Percentiles rank a stretch among this genome's conserved stretches.
These are phyloP conservation scores for Ailanthus altissimus DNA, from an alignment of 345 rosid species.

Conservation along the genomic window DNA sequence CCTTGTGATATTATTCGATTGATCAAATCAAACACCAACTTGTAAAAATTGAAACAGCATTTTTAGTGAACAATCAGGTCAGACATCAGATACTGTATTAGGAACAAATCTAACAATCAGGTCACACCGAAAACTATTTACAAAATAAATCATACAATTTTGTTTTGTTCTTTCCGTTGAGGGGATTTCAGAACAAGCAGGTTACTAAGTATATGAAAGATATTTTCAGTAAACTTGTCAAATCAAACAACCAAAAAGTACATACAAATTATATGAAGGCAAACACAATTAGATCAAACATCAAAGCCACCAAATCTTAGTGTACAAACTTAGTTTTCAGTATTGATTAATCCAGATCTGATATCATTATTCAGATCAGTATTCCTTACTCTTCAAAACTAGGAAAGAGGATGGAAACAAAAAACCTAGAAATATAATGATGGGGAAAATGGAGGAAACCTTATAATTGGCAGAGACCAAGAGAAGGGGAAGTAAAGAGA, in stretches of 20 bases:
- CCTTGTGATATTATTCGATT: background rate
- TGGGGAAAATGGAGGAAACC: background rate
- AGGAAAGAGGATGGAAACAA: background rate
- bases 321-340: background rate
- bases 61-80: background rate
- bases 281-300: background rate
- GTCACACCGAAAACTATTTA: background rate
- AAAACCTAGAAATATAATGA: background rate
- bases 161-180: background rate
- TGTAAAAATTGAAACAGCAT: background rate
- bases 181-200: background rate
- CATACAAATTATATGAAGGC: background rate
- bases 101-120: background rate
- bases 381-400: background rate
- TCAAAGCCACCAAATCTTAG: background rate
- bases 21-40: background rate
- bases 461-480: background rate
- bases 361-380: background rate
- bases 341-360: background rate
- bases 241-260: conserved; percentile 7
- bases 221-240: background rate
- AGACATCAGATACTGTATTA: background rate
- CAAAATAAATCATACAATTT: conserved; percentile 6
- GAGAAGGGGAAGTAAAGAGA: background rate
- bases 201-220: background rate